Conservation (phyloP, 345 rosid species). For the Arabidopsis suecica region DNA sequence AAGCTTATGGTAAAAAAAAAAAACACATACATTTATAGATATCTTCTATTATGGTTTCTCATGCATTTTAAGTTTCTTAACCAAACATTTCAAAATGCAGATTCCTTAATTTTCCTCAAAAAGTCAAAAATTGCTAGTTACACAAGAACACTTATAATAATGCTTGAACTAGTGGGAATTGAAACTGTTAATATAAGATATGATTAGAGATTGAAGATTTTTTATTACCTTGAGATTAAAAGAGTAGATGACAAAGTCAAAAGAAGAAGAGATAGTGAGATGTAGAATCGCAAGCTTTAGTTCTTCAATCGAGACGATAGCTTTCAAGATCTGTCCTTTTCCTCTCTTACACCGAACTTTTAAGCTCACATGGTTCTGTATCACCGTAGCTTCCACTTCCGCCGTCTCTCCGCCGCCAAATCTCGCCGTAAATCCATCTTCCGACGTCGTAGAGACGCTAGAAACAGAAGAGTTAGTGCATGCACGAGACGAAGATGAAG, state of each 20-base stretch:
- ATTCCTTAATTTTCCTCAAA: neutral
- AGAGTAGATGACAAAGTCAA: constrained; percentile 60
- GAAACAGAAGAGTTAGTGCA: constrained; percentile 40
- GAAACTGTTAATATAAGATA: neutral
- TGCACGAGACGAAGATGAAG: constrained; percentile 44
- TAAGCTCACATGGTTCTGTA: constrained; percentile 66
- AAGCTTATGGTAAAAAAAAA: neutral
- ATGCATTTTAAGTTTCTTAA: constrained; percentile 1
- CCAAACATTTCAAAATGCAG: neutral
- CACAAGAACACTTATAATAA: neutral
- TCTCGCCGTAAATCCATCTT: constrained; percentile 55
- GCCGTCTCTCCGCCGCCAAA: constrained; percentile 55
- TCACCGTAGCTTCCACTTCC: constrained; percentile 60
- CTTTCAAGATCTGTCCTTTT: constrained; percentile 62
- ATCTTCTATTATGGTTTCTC: neutral
- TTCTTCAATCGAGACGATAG: constrained; percentile 65
- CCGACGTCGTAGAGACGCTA: constrained; percentile 40
- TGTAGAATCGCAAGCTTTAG: constrained; percentile 64
- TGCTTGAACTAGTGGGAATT: neutral
- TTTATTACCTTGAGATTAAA: constrained; percentile 73
- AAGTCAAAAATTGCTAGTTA: neutral
- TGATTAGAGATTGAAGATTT: neutral
- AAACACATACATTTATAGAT: neutral
- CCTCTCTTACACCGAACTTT: constrained; percentile 64
- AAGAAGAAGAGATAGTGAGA: constrained; percentile 64